These are phyloP conservation scores for Elongisporangium prolatum DNA, from an alignment of 352 stramenopile genomes.

Conservation along the genomic window DNA sequence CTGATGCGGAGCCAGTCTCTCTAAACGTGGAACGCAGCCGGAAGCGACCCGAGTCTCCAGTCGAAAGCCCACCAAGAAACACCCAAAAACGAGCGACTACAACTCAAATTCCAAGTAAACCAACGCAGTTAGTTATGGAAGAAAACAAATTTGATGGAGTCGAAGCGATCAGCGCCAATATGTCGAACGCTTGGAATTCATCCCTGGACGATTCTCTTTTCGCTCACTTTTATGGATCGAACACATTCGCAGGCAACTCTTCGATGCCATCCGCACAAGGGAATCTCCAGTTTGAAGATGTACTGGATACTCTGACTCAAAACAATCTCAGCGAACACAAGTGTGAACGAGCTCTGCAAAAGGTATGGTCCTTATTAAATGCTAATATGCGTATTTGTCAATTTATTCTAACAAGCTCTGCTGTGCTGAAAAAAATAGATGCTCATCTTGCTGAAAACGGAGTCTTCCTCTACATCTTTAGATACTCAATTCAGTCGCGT, in stretches of 20 bases:
- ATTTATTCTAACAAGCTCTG: conserved; percentile 1
- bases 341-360: conserved; percentile 33
- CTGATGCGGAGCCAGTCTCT: neutral
- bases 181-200: neutral
- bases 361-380: conserved; percentile 22
- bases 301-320: conserved; percentile 30
- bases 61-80: conserved; percentile 26
- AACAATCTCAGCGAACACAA: conserved; percentile 46
- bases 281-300: conserved; percentile 29
- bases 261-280: conserved; percentile 6
- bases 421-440: conserved; percentile 17
- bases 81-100: conserved; percentile 46
- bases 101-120: conserved; percentile 1
- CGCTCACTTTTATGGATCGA: neutral
- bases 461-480: conserved; percentile 23
- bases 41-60: conserved; percentile 50
- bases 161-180: neutral
- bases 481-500: conserved; percentile 34
- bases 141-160: neutral
- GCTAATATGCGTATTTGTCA: neutral
- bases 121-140: neutral
- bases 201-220: neutral
- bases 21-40: conserved; percentile 25
- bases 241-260: neutral
- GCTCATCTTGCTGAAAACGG: conserved; percentile 19